Conservation (phyloP, 2,329 filamentous ascomycete genomes). For the Botryotinia narcissicola region DNA sequence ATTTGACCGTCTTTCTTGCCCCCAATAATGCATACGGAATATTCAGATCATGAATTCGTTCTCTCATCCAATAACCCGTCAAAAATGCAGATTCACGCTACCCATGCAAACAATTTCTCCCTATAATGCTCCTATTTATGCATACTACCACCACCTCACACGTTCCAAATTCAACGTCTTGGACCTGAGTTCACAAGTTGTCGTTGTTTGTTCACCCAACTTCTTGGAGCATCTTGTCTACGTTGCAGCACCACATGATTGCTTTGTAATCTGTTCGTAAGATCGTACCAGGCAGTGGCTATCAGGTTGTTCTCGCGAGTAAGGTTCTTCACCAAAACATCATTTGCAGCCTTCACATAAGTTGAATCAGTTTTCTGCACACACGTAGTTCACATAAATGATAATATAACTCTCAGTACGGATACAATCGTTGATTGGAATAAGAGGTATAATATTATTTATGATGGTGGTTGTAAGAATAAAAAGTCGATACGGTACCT, state of each 20-base stretch:
- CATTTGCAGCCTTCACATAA: slow-evolving; percentile 33
- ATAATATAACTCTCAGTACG: slow-evolving; percentile 6
- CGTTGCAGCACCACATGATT: slow-evolving; percentile 78
- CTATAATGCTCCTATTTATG: neutral
- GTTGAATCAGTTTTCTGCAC: slow-evolving; percentile 21
- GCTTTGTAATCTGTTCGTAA: slow-evolving; percentile 74
- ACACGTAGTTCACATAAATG: slow-evolving; percentile 19
- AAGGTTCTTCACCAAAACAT: slow-evolving; percentile 52
- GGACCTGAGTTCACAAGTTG: slow-evolving; percentile 56
- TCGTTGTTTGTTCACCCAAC: slow-evolving; percentile 83
- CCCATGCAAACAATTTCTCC: neutral
- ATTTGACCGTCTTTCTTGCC: neutral
- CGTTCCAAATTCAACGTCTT: slow-evolving; percentile 25
- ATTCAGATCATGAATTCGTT: slow-evolving; percentile 16
- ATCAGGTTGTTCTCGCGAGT: slow-evolving; percentile 77
- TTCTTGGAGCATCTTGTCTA: slow-evolving; percentile 70
- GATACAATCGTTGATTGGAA: slow-evolving; percentile 16
- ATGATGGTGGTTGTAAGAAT: slow-evolving; percentile 21
- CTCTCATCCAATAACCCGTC: slow-evolving; percentile 1
- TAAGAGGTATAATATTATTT: slow-evolving; percentile 5
- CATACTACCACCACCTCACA: neutral
- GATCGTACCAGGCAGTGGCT: slow-evolving; percentile 81
- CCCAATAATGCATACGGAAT: slow-evolving; percentile 8
- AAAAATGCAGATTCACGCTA: slow-evolving; percentile 14
- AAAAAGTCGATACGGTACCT: slow-evolving; percentile 34